phyloP scores from a whole-genome alignment of 2,329 filamentous ascomycete species.

The Beauveria sp. region DNA sequence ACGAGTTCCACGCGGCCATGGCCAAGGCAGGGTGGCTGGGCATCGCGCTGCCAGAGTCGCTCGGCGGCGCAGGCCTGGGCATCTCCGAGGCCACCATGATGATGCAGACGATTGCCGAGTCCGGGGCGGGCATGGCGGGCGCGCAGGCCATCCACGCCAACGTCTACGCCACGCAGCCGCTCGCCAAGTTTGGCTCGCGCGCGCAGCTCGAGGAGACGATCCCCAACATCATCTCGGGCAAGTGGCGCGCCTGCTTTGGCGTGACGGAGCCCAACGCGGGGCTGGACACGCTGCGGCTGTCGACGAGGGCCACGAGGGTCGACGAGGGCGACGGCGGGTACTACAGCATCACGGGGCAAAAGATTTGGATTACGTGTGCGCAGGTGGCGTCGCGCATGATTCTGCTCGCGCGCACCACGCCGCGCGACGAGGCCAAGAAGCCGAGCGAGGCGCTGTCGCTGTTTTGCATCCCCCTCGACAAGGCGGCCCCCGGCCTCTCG shows the following conservation, averaged over 20 bases:
- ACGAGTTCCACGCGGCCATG: conserved; percentile 67
- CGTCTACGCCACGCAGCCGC: conserved; percentile 67
- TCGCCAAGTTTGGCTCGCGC: conserved; percentile 63
- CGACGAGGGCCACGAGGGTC: conserved; percentile 51
- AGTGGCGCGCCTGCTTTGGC: conserved; percentile 69
- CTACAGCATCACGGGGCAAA: conserved; percentile 68
- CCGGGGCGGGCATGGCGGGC: conserved; percentile 70
- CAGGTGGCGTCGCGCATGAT: conserved; percentile 82
- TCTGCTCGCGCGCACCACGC: conserved; percentile 67
- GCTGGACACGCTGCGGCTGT: conserved; percentile 66
- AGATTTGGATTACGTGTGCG: conserved; percentile 85
- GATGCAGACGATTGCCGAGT: conserved; percentile 75
- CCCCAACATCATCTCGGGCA: conserved; percentile 63
- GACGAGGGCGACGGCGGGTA: conserved; percentile 35
- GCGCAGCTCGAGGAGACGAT: conserved; percentile 58
- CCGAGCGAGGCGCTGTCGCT: conserved; percentile 70
- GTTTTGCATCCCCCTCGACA: conserved; percentile 73
- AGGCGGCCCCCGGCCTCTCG: conserved; percentile 49
- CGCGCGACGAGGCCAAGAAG: conserved; percentile 58
- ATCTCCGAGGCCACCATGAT: conserved; percentile 82
- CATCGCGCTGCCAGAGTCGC: conserved; percentile 66
- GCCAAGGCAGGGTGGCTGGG: conserved; percentile 74
- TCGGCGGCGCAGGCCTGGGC: conserved; percentile 67
- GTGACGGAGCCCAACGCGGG: conserved; percentile 81
- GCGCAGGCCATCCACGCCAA: conserved; percentile 57